These are phyloP conservation scores for Aspergillus hiratsukae DNA, from an alignment of 2,329 filamentous ascomycete genomes.

Conservation along the genomic window DNA sequence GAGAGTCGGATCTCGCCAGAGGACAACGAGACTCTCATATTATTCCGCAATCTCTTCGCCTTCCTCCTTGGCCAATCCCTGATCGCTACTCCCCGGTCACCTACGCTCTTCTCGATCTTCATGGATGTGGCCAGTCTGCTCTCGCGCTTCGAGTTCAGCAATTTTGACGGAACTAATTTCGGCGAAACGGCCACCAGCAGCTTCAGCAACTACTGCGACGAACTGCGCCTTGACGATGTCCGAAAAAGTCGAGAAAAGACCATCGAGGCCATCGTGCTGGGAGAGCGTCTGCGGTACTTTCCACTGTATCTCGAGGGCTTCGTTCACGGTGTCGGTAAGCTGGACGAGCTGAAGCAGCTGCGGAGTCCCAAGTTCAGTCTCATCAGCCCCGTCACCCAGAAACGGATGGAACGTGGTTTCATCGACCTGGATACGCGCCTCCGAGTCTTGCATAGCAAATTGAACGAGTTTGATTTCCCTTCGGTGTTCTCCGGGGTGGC, in stretches of 20 bases:
- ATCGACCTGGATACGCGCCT: constrained; percentile 73
- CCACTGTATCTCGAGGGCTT: constrained; percentile 88
- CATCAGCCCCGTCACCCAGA: constrained; percentile 66
- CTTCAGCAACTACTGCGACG: constrained; percentile 63
- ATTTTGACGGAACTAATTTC: constrained; percentile 59
- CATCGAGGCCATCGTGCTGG: constrained; percentile 81
- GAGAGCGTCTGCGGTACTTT: constrained; percentile 77
- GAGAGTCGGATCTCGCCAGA: constrained; percentile 35
- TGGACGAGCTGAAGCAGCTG: constrained; percentile 65
- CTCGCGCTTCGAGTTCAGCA: constrained; percentile 56
- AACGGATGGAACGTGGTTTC: constrained; percentile 75
- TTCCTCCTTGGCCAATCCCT: constrained; percentile 60
- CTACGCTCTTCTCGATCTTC: constrained; percentile 57
- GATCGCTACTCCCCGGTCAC: constrained; percentile 53
- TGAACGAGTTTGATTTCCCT: constrained; percentile 90
- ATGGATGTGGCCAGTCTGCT: constrained; percentile 57
- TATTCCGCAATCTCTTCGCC: constrained; percentile 61
- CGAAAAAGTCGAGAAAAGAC: constrained; percentile 81
- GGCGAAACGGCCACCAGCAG: constrained; percentile 55
- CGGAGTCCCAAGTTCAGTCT: constrained; percentile 65
- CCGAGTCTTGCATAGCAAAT: constrained; percentile 62
- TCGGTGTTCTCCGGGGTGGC: constrained; percentile 83
- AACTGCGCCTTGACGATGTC: constrained; percentile 73
- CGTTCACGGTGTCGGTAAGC: constrained; percentile 83
- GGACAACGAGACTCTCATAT: constrained; percentile 54